phyloP scores from a whole-genome alignment of 352 stramenopile genomes.

The Pythium biforme region DNA sequence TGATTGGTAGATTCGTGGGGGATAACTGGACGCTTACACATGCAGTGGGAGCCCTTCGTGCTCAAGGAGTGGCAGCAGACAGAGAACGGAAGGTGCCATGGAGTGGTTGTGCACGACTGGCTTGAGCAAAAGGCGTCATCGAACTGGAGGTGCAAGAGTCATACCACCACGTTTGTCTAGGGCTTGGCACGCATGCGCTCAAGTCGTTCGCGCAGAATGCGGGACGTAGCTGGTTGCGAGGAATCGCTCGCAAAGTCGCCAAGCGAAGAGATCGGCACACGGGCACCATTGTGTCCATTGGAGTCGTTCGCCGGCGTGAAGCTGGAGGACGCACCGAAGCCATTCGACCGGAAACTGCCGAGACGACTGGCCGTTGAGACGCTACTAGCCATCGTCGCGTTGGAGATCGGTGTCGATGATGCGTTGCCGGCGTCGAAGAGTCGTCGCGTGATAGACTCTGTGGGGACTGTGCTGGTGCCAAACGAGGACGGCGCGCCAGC shows the following conservation, averaged over 20 bases:
- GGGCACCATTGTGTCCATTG: not conserved
- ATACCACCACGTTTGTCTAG: not conserved
- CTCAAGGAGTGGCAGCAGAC: no score
- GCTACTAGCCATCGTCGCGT: not conserved
- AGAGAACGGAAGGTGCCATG: no score
- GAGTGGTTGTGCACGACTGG: no score
- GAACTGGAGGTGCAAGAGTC: no score
- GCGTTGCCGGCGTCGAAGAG: conserved; percentile 45
- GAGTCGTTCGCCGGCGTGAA: conserved; percentile 53
- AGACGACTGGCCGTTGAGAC: conserved; percentile 14
- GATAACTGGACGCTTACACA: not conserved
- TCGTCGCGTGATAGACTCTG: conserved; percentile 41
- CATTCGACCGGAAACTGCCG: conserved; percentile 30
- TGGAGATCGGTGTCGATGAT: conserved; percentile 11
- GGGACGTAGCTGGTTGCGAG: conserved; percentile 15
- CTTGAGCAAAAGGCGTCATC: no score
- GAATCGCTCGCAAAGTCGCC: conserved; percentile 21
- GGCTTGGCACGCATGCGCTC: conserved; percentile 20
- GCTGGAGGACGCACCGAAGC: conserved; percentile 28
- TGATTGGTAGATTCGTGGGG: not conserved
- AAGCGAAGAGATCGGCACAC: conserved; percentile 14
- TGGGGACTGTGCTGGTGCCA: not conserved
- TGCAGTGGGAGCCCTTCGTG: no score
- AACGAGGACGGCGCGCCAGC: conserved; percentile 16
- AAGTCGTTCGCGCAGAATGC: conserved; percentile 25